phyloP scores from a whole-genome alignment of 108 stramenopile species.

The Pseudonitzschia delicatissima region DNA sequence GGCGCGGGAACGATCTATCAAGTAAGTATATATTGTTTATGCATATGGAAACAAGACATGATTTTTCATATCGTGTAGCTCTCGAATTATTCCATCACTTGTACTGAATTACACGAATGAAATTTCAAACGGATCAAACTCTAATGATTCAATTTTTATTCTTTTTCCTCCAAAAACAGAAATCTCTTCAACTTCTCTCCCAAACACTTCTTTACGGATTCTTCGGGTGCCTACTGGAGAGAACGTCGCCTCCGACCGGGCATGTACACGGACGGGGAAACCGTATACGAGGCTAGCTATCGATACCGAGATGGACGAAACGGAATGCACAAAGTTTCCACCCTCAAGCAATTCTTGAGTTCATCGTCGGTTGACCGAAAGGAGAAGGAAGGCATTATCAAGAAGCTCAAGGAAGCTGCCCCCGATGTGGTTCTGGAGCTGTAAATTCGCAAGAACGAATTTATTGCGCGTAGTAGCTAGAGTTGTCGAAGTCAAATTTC shows the following conservation, averaged over 20 bases:
- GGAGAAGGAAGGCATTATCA: constrained; percentile 46
- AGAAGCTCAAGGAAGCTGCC: constrained; percentile 59
- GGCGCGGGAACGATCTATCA: constrained; percentile 68
- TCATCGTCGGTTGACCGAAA: constrained; percentile 32
- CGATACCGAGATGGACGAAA: constrained; percentile 79
- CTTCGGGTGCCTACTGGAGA: constrained; percentile 83
- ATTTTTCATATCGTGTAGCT: too few relatives aligned
- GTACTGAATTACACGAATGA: too few relatives aligned
- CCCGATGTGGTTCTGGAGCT: constrained; percentile 82
- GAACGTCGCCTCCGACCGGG: constrained; percentile 82
- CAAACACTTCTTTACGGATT: constrained; percentile 68
- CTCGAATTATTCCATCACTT: too few relatives aligned
- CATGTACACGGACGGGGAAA: constrained; percentile 77
- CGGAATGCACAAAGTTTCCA: constrained; percentile 69
- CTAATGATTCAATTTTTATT: too few relatives aligned
- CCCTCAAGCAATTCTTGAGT: constrained; percentile 45
- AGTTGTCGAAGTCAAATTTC: too few relatives aligned
- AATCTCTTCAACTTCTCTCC: constrained; percentile 86
- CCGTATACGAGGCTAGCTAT: constrained; percentile 75
- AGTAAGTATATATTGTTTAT: constrained; percentile 57
- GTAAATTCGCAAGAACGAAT: too few relatives aligned
- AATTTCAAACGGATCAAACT: too few relatives aligned
- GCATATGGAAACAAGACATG: not conserved
- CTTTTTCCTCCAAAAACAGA: constrained; percentile 22
- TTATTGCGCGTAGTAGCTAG: too few relatives aligned